Conservation (phyloP, 2,329 filamentous ascomycete species). For the Fusarium bulbicola region DNA sequence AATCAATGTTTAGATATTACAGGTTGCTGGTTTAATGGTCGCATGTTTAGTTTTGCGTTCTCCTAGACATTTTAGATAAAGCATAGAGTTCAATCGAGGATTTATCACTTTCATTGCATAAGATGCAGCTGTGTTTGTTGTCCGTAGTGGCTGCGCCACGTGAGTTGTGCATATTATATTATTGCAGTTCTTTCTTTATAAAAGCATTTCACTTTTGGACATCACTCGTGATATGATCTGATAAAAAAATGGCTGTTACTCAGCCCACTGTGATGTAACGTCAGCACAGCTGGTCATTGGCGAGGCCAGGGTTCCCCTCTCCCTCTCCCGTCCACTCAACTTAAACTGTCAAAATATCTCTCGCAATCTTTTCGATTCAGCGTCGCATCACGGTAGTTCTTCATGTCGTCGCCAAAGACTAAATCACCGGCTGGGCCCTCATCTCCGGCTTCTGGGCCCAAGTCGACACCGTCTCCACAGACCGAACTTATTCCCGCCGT, state of each 20-base stretch:
- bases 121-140: not conserved
- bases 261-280: not conserved
- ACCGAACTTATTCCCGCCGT: not conserved
- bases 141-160: too few relatives aligned
- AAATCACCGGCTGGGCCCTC: not conserved
- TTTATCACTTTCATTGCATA: accelerated
- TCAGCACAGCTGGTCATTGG: not conserved
- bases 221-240: not conserved
- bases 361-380: not conserved
- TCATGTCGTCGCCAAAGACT: not conserved
- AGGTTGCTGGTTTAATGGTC: accelerated
- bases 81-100: too few relatives aligned
- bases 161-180: too few relatives aligned
- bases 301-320: not conserved
- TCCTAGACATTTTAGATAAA: not conserved
- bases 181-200: too few relatives aligned
- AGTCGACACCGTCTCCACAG: not conserved
- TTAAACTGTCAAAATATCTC: not conserved
- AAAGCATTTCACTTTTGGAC: too few relatives aligned
- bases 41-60: accelerated
- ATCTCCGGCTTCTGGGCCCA: not conserved
- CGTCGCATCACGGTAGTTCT: too few relatives aligned
- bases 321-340: not conserved
- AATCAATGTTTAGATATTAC: not conserved
- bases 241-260: not conserved